Conservation (phyloP, 345 rosid genomes). For the Syzygium jambos region DNA sequence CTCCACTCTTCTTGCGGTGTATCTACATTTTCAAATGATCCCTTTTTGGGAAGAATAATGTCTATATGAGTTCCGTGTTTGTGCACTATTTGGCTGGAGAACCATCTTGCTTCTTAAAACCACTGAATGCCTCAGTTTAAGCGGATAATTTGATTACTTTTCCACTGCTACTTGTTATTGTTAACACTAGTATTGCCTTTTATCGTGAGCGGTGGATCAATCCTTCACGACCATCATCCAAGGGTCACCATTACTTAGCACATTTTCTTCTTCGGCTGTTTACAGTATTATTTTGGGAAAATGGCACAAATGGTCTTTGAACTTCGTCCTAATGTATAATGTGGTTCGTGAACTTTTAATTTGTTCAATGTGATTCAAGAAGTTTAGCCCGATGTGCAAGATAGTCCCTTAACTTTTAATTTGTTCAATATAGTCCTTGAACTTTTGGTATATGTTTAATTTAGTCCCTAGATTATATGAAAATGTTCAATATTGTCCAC, state of each 20-base stretch:
- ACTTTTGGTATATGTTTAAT: too few relatives aligned
- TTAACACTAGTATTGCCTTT: background rate
- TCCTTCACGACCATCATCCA: background rate
- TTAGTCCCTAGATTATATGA: too few relatives aligned
- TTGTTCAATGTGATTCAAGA: too few relatives aligned
- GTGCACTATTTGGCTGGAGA: background rate
- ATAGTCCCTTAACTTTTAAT: too few relatives aligned
- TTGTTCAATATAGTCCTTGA: too few relatives aligned
- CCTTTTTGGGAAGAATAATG: background rate
- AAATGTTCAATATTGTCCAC: too few relatives aligned
- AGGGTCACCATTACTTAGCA: background rate
- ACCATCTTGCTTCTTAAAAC: background rate
- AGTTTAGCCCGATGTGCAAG: too few relatives aligned
- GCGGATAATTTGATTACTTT: background rate
- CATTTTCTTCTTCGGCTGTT: too few relatives aligned
- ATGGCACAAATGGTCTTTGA: background rate
- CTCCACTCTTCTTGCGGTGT: background rate
- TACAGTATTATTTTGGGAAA: background rate
- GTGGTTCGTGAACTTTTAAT: too few relatives aligned
- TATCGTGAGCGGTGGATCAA: background rate
- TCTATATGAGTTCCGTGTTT: background rate
- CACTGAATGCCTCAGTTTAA: background rate
- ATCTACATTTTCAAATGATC: background rate
- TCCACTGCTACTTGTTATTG: background rate
- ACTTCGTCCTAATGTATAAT: too few relatives aligned